Evolutionary conservation across 2,329 filamentous ascomycete genomes (phyloP), one percentile per base, ranked within the genome.

Genomic region (Diplodia corticola): DNA sequence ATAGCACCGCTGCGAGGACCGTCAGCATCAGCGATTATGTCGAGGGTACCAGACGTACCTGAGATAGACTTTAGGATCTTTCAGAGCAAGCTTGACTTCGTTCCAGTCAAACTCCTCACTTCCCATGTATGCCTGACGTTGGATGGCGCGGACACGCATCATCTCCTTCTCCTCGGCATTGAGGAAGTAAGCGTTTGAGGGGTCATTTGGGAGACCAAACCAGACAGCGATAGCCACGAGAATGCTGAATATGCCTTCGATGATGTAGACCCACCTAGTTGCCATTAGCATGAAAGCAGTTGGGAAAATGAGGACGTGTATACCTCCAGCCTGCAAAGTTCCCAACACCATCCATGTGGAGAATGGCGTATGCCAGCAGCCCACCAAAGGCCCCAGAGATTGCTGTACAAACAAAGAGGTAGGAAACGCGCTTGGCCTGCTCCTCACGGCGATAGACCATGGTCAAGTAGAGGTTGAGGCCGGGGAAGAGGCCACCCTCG

Each of bases 61-160:
- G 17, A 86, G 73, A 65, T 82, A 83, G 2, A 85, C 71, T 69
- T 86, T 87, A 1, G 81, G 80, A 66, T 87, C 85, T 13, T 72
- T 74, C 7, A 84, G 67, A 0, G 80, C 82, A 24, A 80, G 81
- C 49, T 73, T 73, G 59, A 86, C 77, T 70, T 86, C 83, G 5
- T 76, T 73, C 83, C 81, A 84, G 66, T 76, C 79, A 67, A 86
- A 85, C 17, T 82, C 73, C 4, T 82, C 81, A 44, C 75, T 78
- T 40, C 84, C 82, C 77, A 82, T 82, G 67, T 86, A 86, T 60
- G 79, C 77, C 1, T 75, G 76, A 4, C 79, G 73, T 66, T 82
- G 82, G 22, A 77, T 28, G 4, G 78, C 79, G 6, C 84, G 80
- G 28, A 82, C 74, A 6, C 76, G 73, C 83, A 86, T 85, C 73